These are phyloP conservation scores for Aspergillus taichungensis DNA, from an alignment of 495 filamentous ascomycete genomes.

Conservation along the genomic window DNA sequence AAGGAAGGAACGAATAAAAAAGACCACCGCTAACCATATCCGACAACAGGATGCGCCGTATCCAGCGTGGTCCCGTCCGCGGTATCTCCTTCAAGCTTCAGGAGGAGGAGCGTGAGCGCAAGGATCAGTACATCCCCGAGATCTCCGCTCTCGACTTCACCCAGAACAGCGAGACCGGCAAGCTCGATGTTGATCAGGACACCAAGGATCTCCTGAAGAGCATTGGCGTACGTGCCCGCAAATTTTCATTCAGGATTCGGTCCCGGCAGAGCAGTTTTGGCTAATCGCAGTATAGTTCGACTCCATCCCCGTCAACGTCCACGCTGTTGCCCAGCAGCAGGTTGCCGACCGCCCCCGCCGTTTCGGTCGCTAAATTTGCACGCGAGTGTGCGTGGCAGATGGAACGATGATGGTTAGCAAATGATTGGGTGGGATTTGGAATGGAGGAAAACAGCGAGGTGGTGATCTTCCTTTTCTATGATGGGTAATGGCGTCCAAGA, in stretches of 20 bases:
- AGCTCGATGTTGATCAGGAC: conserved; percentile 90
- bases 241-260: background rate
- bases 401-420: background rate
- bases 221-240: conserved; percentile 71
- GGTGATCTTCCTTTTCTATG: conserved; percentile 1
- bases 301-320: conserved; percentile 74
- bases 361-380: conserved; percentile 1
- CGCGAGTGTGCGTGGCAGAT: background rate
- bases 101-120: conserved; percentile 99
- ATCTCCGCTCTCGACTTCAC: conserved; percentile 96
- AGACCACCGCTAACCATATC: conserved; percentile 41
- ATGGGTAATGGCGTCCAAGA: conserved; percentile 4
- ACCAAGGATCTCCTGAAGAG: conserved; percentile 98
- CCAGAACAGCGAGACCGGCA: conserved; percentile 73
- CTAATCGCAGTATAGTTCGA: conserved; percentile 57
- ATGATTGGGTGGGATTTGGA: background rate
- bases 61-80: conserved; percentile 96
- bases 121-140: conserved; percentile 99
- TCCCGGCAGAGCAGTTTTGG: background rate
- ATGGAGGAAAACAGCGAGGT: background rate
- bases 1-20: background rate
- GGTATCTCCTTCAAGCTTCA: conserved; percentile 99
- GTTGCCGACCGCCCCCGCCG: conserved; percentile 11
- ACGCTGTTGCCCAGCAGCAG: conserved; percentile 70
- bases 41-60: conserved; percentile 72